These are phyloP conservation scores for Diaporthe sp. DNA, from an alignment of 2,329 filamentous ascomycete species.

Conservation along the genomic window DNA sequence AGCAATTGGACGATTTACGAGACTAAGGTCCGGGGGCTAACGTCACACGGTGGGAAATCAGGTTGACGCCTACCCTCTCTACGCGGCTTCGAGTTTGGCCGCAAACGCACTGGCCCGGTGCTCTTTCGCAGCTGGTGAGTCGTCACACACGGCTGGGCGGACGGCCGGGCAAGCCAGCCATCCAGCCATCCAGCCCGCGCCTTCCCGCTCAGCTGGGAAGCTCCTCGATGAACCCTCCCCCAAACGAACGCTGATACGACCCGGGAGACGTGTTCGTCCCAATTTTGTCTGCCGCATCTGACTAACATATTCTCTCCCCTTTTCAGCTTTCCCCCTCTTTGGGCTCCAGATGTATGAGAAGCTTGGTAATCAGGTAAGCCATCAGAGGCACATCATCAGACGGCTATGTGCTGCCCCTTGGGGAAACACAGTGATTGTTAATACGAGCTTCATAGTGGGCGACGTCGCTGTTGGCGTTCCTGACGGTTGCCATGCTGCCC, in stretches of 20 bases:
- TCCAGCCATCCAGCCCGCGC: conserved; percentile 28
- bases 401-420: conserved; percentile 8
- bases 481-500: conserved; percentile 73
- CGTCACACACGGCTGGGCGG: conserved; percentile 25
- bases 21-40: conserved; percentile 41
- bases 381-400: neutral
- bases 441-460: conserved; percentile 64
- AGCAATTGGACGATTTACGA: conserved; percentile 46
- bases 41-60: conserved; percentile 48
- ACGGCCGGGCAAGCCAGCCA: conserved; percentile 17
- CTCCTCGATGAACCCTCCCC: neutral
- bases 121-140: conserved; percentile 70
- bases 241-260: conserved; percentile 24
- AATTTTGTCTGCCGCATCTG: conserved; percentile 23
- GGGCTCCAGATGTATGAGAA: conserved; percentile 79
- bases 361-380: conserved; percentile 69
- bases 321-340: conserved; percentile 82
- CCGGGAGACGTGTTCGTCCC: neutral
- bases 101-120: conserved; percentile 87
- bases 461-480: conserved; percentile 71
- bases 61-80: conserved; percentile 82
- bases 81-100: conserved; percentile 83
- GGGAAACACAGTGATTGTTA: conserved; percentile 31
- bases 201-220: conserved; percentile 44
- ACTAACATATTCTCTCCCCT: conserved; percentile 33